phyloP scores from a whole-genome alignment of 176 grass and related monocot genomes.

The Cocos nucifera region DNA sequence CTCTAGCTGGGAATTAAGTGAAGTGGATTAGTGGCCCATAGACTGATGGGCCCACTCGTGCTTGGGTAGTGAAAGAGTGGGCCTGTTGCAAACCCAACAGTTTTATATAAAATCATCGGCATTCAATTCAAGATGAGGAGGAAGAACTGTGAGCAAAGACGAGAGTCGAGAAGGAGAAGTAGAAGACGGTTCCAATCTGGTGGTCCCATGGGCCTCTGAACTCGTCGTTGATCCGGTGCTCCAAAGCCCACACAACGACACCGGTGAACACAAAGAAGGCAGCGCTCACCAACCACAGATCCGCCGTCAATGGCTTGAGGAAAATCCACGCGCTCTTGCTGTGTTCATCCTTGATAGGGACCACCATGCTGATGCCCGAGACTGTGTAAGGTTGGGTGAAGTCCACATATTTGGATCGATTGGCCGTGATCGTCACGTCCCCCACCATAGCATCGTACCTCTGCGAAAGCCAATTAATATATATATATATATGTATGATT shows the following conservation, averaged over 20 bases:
- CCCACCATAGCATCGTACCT: conserved; percentile 27
- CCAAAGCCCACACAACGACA: conserved; percentile 56
- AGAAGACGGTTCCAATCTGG: conserved; percentile 26
- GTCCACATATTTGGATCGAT: conserved; percentile 57
- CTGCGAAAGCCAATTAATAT: no score
- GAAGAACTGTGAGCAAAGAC: conserved; percentile 16
- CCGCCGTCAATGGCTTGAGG: conserved; percentile 39
- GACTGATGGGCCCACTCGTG: no score
- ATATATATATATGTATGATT: no score
- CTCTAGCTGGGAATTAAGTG: no score
- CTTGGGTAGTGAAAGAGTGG: no score
- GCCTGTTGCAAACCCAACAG: no score
- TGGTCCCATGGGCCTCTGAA: conserved; percentile 42
- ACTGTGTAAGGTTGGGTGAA: conserved; percentile 81
- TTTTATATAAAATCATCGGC: no score
- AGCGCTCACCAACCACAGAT: conserved; percentile 48
- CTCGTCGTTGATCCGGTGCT: conserved; percentile 59
- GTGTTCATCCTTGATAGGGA: conserved; percentile 39
- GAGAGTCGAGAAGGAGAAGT: conserved; percentile 32
- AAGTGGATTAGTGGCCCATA: no score
- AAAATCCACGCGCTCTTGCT: conserved; percentile 72
- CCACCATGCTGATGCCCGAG: conserved; percentile 66
- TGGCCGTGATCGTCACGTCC: conserved; percentile 70
- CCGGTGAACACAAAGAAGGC: conserved; percentile 64
- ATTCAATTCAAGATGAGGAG: background rate